Evolutionary conservation across 2,329 filamentous ascomycete species (phyloP).

Genomic region (Hymenoscyphus fructigenus): DNA sequence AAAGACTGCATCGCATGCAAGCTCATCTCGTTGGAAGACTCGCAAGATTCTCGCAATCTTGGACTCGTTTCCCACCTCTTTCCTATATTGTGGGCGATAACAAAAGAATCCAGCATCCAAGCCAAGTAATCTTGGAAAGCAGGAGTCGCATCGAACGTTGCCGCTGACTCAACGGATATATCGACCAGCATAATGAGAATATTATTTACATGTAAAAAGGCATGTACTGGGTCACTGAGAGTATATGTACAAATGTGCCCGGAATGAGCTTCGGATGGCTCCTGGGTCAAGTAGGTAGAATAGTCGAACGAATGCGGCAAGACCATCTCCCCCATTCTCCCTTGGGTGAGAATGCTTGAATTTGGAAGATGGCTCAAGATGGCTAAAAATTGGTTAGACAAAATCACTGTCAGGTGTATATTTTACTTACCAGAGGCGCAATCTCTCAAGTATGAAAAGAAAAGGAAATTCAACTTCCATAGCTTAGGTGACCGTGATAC

Average conservation of each 20-base stretch:
- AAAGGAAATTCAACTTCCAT: constrained; percentile 47
- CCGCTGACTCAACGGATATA: constrained; percentile 30
- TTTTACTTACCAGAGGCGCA: constrained; percentile 32
- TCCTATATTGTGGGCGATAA: constrained; percentile 25
- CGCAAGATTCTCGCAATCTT: constrained; percentile 17
- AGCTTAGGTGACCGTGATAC: constrained; percentile 46
- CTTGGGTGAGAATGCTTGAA: constrained; percentile 18
- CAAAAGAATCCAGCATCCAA: constrained; percentile 36
- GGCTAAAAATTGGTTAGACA: constrained; percentile 20
- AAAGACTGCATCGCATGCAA: constrained; percentile 29
- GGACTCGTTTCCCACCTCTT: constrained; percentile 22
- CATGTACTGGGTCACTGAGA: constrained; percentile 23
- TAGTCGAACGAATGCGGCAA: constrained; percentile 26
- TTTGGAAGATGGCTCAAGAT: constrained; percentile 30
- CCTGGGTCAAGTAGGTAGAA: constrained; percentile 14
- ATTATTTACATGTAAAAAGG: constrained; percentile 30
- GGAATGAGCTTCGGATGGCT: constrained; percentile 1
- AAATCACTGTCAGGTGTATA: background rate
- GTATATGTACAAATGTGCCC: constrained; percentile 29
- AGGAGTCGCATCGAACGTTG: constrained; percentile 30
- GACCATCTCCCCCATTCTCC: constrained; percentile 19
- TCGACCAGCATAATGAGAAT: constrained; percentile 33
- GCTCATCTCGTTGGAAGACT: constrained; percentile 12
- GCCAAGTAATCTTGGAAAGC: constrained; percentile 36
- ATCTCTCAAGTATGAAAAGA: constrained; percentile 51